A percentile compares a stretch with the other conserved stretches of the same genome.
Evolutionary conservation across 2,329 filamentous ascomycete species (phyloP).

Genomic region (Trichoderma arundinaceum): DNA sequence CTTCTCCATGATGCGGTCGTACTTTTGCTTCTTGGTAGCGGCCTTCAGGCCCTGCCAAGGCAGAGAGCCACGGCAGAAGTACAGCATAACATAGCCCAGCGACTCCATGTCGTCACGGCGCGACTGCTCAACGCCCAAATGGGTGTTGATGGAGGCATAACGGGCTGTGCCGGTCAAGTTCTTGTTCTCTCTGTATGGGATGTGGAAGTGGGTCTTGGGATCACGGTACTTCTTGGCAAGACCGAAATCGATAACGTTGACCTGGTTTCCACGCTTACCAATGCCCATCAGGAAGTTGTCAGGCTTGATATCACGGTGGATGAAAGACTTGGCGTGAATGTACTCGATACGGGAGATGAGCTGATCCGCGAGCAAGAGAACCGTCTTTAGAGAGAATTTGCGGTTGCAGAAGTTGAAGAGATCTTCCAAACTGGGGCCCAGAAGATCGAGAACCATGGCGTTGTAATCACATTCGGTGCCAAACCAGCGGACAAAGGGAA

Average conservation of each 20-base stretch:
- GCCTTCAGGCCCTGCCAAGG: conserved; percentile 99
- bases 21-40: conserved; percentile 99
- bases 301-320: conserved; percentile 99
- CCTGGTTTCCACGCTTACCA: conserved; percentile 98
- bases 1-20: conserved; percentile 99
- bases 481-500: conserved; percentile 99
- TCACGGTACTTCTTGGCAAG: conserved; percentile 99
- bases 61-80: conserved; percentile 98
- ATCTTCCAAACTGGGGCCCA: conserved; percentile 94
- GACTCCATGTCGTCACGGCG: conserved; percentile 99
- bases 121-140: conserved; percentile 97
- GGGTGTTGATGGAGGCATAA: conserved; percentile 98
- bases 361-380: conserved; percentile 94
- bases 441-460: conserved; percentile 97
- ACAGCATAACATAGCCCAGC: conserved; percentile 98
- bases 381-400: conserved; percentile 99
- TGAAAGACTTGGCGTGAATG: conserved; percentile 99
- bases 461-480: conserved; percentile 99
- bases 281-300: conserved; percentile 99
- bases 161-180: conserved; percentile 98
- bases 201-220: conserved; percentile 99
- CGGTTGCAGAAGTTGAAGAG: conserved; percentile 99
- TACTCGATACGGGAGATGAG: conserved; percentile 99
- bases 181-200: conserved; percentile 99
- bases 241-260: conserved; percentile 99